Base-by-base conservation (phyloP, 176 grass and related monocot species). In the Chloris gayana region DNA sequence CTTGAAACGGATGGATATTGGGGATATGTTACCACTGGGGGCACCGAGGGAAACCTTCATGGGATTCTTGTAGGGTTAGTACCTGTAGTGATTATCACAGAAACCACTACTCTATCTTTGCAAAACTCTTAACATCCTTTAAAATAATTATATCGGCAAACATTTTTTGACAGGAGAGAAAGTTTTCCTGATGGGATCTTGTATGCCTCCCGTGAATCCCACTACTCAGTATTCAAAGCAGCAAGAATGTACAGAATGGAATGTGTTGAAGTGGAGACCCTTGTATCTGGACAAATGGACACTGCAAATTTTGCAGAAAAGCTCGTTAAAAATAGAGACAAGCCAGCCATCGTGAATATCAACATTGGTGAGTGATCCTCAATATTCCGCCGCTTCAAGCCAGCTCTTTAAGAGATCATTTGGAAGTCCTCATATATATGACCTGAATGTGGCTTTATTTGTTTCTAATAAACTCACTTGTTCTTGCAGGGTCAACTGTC, bases 21-120 rank as follows among this genome's bases (percentile, higher is more conserved):
- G 92, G 92, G 92, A 19, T 94, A 94, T 84, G 87, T 94, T 69
- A 91, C 88, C 29, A 94, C 86, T 60, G 86, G 92, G 8, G 88
- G 92, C 24, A 94, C 92, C 0, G 88, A 94, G 72, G 92, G 88
- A 42, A 94, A 94, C 73, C 59, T 94, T 32, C 92, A 91, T 70
- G 92, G 92, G 3, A 84, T 94, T 53, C 88, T 94, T 77, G 80
- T 89, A 4, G 86, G 92, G 92, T 94, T n/a, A 46, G 14, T 14
- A 46, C 44, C 14, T 46, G 44, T n/a, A n/a, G n/a, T n/a, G n/a
- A 46, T 2, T 2, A 46, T 1, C 12, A 3, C 14, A 3, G 12
- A 14, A 46, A 2, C 7, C 14, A 13, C 12, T 41, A n/a, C n/a
- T n/a, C n/a, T n/a, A n/a, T n/a, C 3, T 13, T 14, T 9, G 11